These are phyloP conservation scores for Mycosphaerella arachidis DNA, from an alignment of 2,329 filamentous ascomycete genomes.

Conservation along the genomic window DNA sequence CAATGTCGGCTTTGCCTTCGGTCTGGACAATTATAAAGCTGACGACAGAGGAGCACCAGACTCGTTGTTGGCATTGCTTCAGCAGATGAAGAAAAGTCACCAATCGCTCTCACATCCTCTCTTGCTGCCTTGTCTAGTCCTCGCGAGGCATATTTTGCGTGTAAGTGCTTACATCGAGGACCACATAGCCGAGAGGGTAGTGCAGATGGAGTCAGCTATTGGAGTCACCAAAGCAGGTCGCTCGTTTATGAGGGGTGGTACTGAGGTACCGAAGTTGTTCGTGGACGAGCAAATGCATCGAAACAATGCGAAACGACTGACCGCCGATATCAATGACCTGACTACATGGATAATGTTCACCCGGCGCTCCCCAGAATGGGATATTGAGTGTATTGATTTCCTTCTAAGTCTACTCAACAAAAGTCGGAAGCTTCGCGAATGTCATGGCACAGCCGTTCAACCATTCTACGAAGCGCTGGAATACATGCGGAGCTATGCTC, in stretches of 20 bases:
- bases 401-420: background rate
- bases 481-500: conserved; percentile 8
- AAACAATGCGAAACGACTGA: conserved; percentile 9
- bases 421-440: background rate
- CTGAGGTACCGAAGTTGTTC: conserved; percentile 4
- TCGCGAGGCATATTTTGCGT: conserved; percentile 1
- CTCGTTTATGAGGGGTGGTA: background rate
- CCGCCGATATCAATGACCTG: conserved; percentile 12
- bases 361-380: conserved; percentile 13
- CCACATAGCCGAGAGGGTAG: conserved; percentile 2
- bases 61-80: background rate
- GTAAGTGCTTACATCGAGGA: conserved; percentile 6
- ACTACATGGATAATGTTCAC: conserved; percentile 11
- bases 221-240: conserved; percentile 15
- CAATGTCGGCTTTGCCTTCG: conserved; percentile 12
- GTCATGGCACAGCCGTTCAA: background rate
- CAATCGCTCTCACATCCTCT: conserved; percentile 6
- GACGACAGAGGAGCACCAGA: background rate
- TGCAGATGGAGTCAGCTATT: conserved; percentile 9
- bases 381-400: conserved; percentile 6
- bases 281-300: conserved; percentile 7
- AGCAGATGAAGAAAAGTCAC: conserved; percentile 1
- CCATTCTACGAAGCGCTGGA: conserved; percentile 5
- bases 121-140: conserved; percentile 9
- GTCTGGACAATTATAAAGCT: conserved; percentile 1